These are phyloP conservation scores for Amylostereum areolatum DNA, from an alignment of 1,284 basidiomycete species.

Conservation along the genomic window DNA sequence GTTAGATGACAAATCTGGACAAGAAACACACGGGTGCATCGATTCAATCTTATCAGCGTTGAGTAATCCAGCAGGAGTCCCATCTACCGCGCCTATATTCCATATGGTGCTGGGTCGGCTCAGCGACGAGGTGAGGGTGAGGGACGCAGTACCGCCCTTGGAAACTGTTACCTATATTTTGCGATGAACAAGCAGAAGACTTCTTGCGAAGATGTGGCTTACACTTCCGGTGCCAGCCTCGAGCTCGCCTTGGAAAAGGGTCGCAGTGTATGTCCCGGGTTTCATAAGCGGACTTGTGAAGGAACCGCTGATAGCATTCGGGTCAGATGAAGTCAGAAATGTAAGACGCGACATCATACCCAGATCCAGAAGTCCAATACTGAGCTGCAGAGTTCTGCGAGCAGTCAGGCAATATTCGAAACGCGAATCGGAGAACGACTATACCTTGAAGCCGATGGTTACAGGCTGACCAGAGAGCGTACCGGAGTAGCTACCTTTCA, in stretches of 20 bases:
- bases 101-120: slow-evolving; percentile 33
- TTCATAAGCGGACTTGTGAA: slow-evolving; percentile 41
- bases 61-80: slow-evolving; percentile 38
- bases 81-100: slow-evolving; percentile 42
- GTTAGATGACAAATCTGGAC: not conserved
- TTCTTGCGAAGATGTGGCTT: not conserved
- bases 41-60: slow-evolving; percentile 43
- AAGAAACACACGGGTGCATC: slow-evolving; percentile 38
- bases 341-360: slow-evolving; percentile 17
- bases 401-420: not conserved
- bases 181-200: not conserved
- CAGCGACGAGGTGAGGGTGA: slow-evolving; percentile 26
- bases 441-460: slow-evolving; percentile 37
- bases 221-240: slow-evolving; percentile 34
- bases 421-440: no score
- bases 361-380: slow-evolving; percentile 37
- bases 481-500: slow-evolving; percentile 37
- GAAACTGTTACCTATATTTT: slow-evolving; percentile 25
- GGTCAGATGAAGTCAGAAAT: not conserved
- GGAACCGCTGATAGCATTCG: slow-evolving; percentile 23
- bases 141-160: slow-evolving; percentile 30
- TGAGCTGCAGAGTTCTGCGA: slow-evolving; percentile 36
- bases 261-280: slow-evolving; percentile 37
- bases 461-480: slow-evolving; percentile 32
- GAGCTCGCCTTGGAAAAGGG: slow-evolving; percentile 38